Evolutionary conservation across 148 eudicot genomes (phyloP).

Genomic region (Fagopyrum homotropicum): DNA sequence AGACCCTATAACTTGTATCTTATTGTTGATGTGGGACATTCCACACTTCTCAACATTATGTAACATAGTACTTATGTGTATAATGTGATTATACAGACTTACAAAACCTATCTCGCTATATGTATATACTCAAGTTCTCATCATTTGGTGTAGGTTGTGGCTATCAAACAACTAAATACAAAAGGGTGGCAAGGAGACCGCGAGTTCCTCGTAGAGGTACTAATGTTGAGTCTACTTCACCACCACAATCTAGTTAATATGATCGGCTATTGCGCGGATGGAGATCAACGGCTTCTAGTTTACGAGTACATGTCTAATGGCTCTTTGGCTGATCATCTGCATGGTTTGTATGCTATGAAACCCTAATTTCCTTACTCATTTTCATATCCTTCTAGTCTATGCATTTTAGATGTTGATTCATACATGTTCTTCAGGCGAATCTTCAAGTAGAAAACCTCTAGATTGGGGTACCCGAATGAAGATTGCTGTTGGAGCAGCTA

Average conservation of each 20-base stretch:
- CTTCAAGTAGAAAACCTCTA: slow-evolving; percentile 39
- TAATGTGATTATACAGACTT: no score
- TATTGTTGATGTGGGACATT: no score
- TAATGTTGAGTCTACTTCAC: slow-evolving; percentile 51
- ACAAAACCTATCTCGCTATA: not conserved
- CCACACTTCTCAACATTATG: no score
- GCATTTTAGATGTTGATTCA: not conserved
- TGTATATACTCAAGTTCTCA: not conserved
- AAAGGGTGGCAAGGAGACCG: slow-evolving; percentile 62
- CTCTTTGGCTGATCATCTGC: slow-evolving; percentile 56
- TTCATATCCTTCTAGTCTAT: not conserved
- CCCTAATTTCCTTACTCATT: not conserved
- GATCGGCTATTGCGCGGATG: slow-evolving; percentile 55
- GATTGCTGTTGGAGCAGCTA: slow-evolving; percentile 61
- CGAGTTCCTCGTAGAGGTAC: slow-evolving; percentile 60
- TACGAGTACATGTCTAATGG: slow-evolving; percentile 52
- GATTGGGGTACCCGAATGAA: slow-evolving; percentile 59
- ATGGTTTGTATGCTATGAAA: slow-evolving; percentile 26
- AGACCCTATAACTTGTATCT: no score
- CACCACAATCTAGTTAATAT: slow-evolving; percentile 51
- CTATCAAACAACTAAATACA: slow-evolving; percentile 58
- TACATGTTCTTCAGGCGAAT: slow-evolving; percentile 25
- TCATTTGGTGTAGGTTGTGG: slow-evolving; percentile 38
- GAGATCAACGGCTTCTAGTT: slow-evolving; percentile 48
- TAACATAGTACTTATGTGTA: no score